Evolutionary conservation across 768 basidiomycete genomes (phyloP), one percentile per base, ranked within the genome.

Genomic region (Imleria badia): DNA sequence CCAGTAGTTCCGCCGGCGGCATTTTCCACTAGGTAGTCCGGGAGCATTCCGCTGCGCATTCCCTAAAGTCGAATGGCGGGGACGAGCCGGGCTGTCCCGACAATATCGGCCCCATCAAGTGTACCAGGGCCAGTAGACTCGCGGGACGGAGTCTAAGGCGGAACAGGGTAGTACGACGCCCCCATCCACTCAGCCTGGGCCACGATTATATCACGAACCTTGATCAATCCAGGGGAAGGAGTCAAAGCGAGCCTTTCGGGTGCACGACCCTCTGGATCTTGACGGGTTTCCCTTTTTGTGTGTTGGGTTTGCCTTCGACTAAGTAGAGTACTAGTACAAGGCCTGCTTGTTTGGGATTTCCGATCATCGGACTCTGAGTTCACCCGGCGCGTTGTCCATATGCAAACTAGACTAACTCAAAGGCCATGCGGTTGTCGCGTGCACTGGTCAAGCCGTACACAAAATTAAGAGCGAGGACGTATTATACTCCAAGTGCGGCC

Each of bases 361-460:
- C 61, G 61, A 60, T 46, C 9, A 52, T 31, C 61, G 61, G 49
- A 44, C 1, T n/a, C n/a, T n/a, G 17, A 31, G 26, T 54, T 56
- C 26, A 19, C 2, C 10, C 6, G 31, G 22, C 3, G 23, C 22
- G 20, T 45, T 51, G 47, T 26, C 26, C 29, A 48, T 41, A 20
- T 17, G 26, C 23, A 45, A 31, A 30, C n/a, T 5, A 8, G 38
- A 11, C 26, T 12, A 13, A n/a, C n/a, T n/a, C n/a, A 44, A 57
- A 13, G 31, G 14, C 59, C 59, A 61, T 47, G 51, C 55, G 50
- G 55, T 20, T 36, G 20, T 53, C 56, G 55, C 51, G 55, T 61
- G 55, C 46, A 48, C 38, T 23, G 35, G 39, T 31, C 22, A 5
- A 33, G 30, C 31, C 17, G 39, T 20, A 14, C 3, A 43, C 19